Conservation (phyloP, 2,329 filamentous ascomycete species). For the Arthrobotrys musiformis region DNA sequence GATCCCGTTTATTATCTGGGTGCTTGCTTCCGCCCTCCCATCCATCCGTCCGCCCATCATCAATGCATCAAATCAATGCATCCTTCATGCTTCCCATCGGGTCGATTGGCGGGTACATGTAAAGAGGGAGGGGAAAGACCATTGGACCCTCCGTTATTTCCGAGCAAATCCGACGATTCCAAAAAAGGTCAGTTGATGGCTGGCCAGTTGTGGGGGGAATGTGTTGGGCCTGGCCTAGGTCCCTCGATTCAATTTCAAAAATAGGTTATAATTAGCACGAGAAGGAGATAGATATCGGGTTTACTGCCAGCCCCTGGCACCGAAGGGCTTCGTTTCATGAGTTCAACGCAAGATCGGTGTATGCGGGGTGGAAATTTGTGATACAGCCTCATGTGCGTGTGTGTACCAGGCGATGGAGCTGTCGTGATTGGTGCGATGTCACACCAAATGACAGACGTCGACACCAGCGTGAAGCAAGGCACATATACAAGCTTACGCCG, state of each 20-base stretch:
- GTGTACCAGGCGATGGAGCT: constrained; percentile 7
- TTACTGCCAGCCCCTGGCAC: constrained; percentile 7
- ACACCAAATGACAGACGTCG: constrained; percentile 8
- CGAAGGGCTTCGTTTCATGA: constrained; percentile 14
- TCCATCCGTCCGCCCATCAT: too few species aligned
- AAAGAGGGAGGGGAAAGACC: neutral
- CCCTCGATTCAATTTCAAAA: constrained; percentile 1
- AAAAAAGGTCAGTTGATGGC: constrained; percentile 2
- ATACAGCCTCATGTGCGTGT: constrained; percentile 10
- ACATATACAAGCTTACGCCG: neutral
- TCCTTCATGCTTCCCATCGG: neutral
- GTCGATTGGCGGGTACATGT: neutral
- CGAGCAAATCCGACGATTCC: constrained; percentile 11
- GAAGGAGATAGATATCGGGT: neutral
- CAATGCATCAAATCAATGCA: too few species aligned
- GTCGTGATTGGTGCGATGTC: constrained; percentile 5
- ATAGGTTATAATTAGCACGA: constrained; percentile 26
- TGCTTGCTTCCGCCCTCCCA: neutral
- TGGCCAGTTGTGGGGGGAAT: constrained; percentile 29
- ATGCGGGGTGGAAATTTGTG: constrained; percentile 15
- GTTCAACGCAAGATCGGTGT: constrained; percentile 5
- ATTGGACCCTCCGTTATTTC: neutral
- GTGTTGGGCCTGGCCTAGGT: constrained; percentile 42
- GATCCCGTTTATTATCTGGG: neutral
- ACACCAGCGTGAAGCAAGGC: constrained; percentile 26